Evolutionary conservation across 2,329 filamentous ascomycete species (phyloP), one percentile per base, ranked within the genome.

Genomic region (Aspergillus sp.): DNA sequence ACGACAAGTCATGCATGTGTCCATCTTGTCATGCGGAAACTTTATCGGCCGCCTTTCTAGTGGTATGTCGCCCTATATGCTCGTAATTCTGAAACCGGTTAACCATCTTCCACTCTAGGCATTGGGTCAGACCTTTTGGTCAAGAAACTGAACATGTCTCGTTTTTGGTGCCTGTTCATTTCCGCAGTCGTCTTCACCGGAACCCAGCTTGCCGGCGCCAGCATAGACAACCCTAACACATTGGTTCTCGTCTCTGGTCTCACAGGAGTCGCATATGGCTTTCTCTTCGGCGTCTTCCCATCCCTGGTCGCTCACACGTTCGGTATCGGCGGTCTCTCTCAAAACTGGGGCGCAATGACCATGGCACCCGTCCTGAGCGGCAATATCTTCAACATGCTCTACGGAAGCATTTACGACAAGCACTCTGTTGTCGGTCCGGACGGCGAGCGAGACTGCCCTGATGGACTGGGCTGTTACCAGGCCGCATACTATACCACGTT

Each of bases 321-420:
- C 65, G 93, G 93, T 6, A 86, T 96, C 22, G 80, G 85, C 51
- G 91, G 90, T 1, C 76, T 98, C 42, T 90, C 86, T 47, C 88
- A 95, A 63, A 98, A 97, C 62, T 98, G 93, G 91, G 93, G 93
- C 12, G 85, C 86, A 59, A 94, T 98, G 83, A 96, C 89, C 0
- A 74, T 96, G 43, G 85, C 88, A 2, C 90, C 91, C 0, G 88
- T 95, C 2, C 69, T 95, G 23, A 90, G 85, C 7, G 90, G 89
- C 44, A 95, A 97, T 59, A 68, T 95, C 19, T 97, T 95, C 76
- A 98, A 97, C 64, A 71, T 96, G 1, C 82, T 93, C 49, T 98
- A 97, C 64, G 93, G 93, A 43, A 71, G 67, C 13, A 83, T 95
- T 0, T 94, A 89, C 58, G 93, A 98, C 64, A 72, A 73, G 7